Evolutionary conservation across 2,329 filamentous ascomycete species (phyloP).

Genomic region (Trichoderma cornu-damae): DNA sequence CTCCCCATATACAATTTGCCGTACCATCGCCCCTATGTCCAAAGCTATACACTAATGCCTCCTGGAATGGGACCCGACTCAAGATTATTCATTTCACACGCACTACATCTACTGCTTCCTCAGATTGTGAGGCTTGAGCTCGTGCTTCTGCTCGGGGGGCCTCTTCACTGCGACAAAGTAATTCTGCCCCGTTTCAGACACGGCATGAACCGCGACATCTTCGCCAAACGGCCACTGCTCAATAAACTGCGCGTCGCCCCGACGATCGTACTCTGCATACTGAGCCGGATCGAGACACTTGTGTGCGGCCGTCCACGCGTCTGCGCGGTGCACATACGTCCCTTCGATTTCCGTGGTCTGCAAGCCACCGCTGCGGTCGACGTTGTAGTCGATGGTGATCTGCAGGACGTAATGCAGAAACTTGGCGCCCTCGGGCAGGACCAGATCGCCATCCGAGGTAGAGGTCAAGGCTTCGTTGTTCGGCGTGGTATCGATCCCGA

Average conservation of each 20-base stretch:
- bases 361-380: conserved; percentile 32
- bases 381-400: conserved; percentile 39
- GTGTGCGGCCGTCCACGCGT: conserved; percentile 34
- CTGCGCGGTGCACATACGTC: conserved; percentile 30
- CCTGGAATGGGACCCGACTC: no score
- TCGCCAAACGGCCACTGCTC: conserved; percentile 42
- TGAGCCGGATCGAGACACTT: conserved; percentile 27
- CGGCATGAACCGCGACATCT: conserved; percentile 38
- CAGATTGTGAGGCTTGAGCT: not conserved
- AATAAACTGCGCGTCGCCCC: conserved; percentile 24
- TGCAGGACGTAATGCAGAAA: conserved; percentile 40
- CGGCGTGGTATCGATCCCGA: conserved; percentile 35
- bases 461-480: conserved; percentile 32
- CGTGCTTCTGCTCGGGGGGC: not conserved
- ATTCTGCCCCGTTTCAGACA: conserved; percentile 40
- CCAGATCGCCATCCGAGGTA: conserved; percentile 20
- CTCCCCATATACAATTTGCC: no score
- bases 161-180: conserved; percentile 35
- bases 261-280: conserved; percentile 35
- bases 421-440: conserved; percentile 26
- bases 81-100: no score
- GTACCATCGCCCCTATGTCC: no score
- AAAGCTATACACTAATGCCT: no score
- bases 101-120: not conserved
- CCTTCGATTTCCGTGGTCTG: conserved; percentile 39